Conservation (phyloP, 1,139 yeast species). For the Zygoascus sp. region DNA sequence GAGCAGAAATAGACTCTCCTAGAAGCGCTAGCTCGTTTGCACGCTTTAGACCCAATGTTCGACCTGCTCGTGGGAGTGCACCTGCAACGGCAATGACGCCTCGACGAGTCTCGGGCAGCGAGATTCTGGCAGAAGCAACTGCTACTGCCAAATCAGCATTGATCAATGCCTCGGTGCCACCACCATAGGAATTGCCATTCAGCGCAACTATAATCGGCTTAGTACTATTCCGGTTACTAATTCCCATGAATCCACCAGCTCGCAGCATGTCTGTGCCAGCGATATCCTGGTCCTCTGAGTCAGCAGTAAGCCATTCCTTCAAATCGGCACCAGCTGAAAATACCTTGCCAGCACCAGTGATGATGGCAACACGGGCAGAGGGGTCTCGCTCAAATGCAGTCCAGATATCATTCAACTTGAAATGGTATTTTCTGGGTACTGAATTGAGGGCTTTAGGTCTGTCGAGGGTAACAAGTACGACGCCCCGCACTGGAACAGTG, state of each 20-base stretch:
- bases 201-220: constrained; percentile 35
- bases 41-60: constrained; percentile 28
- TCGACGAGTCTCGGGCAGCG: constrained; percentile 33
- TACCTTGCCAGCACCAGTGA: constrained; percentile 31
- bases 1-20: constrained; percentile 31
- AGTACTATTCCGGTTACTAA: constrained; percentile 28
- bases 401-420: constrained; percentile 24
- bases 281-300: constrained; percentile 5
- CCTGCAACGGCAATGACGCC: constrained; percentile 35
- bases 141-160: constrained; percentile 35
- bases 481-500: constrained; percentile 18
- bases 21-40: constrained; percentile 32
- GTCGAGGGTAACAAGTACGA: constrained; percentile 27
- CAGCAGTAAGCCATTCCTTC: constrained; percentile 24
- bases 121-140: constrained; percentile 25
- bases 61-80: constrained; percentile 32
- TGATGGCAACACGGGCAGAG: constrained; percentile 28
- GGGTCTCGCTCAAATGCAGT: constrained; percentile 31
- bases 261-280: constrained; percentile 1
- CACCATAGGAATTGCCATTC: constrained; percentile 33
- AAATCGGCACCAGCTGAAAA: constrained; percentile 35
- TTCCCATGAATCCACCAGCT: constrained; percentile 31
- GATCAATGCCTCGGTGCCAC: constrained; percentile 33
- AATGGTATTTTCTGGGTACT: constrained; percentile 23
- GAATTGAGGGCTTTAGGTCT: constrained; percentile 26